Evolutionary conservation across 108 stramenopile species (phyloP), one percentile per base, ranked within the genome.

Genomic region (Thalassiosira profunda): DNA sequence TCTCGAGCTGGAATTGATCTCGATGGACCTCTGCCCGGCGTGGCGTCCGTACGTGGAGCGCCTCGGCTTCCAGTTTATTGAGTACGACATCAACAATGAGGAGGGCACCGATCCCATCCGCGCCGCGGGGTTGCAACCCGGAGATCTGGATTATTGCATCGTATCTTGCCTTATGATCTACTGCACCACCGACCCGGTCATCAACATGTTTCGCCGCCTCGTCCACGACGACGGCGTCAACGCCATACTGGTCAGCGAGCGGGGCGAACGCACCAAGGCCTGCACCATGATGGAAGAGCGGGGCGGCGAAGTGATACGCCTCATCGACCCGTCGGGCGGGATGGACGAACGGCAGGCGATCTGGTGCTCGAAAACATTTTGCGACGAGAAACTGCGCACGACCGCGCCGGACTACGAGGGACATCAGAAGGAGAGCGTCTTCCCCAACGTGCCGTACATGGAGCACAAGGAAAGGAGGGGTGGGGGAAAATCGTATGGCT

Each of bases 401-500:
- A 8, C 35, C 5, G 18, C 18, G 35, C 54, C 54, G 26, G 54
- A 55, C n/a, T 55, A 34, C 26, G 54, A 55, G 26, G 54, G 35
- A 0, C 54, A 55, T 9, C 54, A 55, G n/a, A 12, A 20, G 21
- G 54, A 37, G 34, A 24, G 33, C 20, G 66, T 67, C 15, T 67
- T 67, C 36, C 66, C 66, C 55, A 67, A 67, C 30, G 66, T 58
- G 0, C 66, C 66, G 2, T 67, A 67, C 36, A 44, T 44, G 12
- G 66, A 67, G 51, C 43, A 57, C 24, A 67, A 67, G 28, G 63
- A 34, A n/a, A n/a, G n/a, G n/a, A n/a, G n/a, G n/a, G n/a, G n/a
- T n/a, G n/a, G n/a, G n/a, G n/a, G n/a, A n/a, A n/a, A n/a, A n/a
- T n/a, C n/a, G n/a, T n/a, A n/a, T n/a, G n/a, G n/a, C n/a, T n/a